Evolutionary conservation across 352 stramenopile species (phyloP).

Genomic region (Globisporangium carolinianum): DNA sequence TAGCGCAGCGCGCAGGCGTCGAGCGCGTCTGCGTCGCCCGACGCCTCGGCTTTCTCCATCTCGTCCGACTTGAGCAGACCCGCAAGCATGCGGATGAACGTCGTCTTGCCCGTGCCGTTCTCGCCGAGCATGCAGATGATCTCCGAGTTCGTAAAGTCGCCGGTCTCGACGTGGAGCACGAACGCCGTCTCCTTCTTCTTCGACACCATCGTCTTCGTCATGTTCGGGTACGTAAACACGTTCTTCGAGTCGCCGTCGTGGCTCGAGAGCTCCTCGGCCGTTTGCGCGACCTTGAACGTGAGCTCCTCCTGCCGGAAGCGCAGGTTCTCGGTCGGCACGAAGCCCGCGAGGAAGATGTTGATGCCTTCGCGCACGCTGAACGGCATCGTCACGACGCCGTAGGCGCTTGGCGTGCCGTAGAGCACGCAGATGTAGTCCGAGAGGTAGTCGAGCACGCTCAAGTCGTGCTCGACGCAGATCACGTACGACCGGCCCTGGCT

Average conservation of each 20-base stretch:
- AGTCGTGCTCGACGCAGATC: slow-evolving; percentile 99
- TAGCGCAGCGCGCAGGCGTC: slow-evolving; percentile 76
- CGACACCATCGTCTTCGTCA: slow-evolving; percentile 98
- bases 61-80: slow-evolving; percentile 98
- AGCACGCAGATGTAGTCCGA: slow-evolving; percentile 99
- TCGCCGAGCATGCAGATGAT: slow-evolving; percentile 99
- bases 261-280: slow-evolving; percentile 77
- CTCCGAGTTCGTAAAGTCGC: slow-evolving; percentile 98
- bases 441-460: slow-evolving; percentile 99
- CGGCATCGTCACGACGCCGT: slow-evolving; percentile 99
- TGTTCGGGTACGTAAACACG: slow-evolving; percentile 95
- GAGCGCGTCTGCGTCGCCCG: slow-evolving; percentile 61
- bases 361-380: slow-evolving; percentile 99
- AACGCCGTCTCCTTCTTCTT: slow-evolving; percentile 93
- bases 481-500: slow-evolving; percentile 90
- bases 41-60: slow-evolving; percentile 80
- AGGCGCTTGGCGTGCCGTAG: slow-evolving; percentile 96
- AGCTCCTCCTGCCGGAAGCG: slow-evolving; percentile 98
- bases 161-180: slow-evolving; percentile 96
- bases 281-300: slow-evolving; percentile 98
- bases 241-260: slow-evolving; percentile 87
- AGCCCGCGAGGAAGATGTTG: slow-evolving; percentile 99
- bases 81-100: slow-evolving; percentile 99
- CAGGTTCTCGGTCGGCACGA: slow-evolving; percentile 99
- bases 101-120: slow-evolving; percentile 99